Evolutionary conservation across 2,329 filamentous ascomycete species (phyloP), one percentile per base, ranked within the genome.

Genomic region (Samsoniella hepiali): DNA sequence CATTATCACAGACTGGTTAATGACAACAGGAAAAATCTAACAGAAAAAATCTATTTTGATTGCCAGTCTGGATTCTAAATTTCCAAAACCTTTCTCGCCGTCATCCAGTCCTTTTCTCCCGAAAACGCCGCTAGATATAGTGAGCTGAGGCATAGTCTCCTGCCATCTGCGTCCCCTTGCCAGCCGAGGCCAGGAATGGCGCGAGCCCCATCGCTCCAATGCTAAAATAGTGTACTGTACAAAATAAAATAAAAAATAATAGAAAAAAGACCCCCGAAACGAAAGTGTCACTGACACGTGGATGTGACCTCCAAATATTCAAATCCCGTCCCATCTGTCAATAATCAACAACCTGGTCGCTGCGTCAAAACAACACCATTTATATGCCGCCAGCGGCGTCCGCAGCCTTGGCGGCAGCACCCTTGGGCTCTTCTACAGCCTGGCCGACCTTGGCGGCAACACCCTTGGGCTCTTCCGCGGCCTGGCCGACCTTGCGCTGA

Each of bases 241-340:
- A 64, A 42, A 61, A 49, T 22, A 22, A 27, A 63, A 59, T 31
- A 29, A 44, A 60, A 22, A 60, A 45, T n/a, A 34, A 29, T 22
- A 51, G 32, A 60, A 38, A 54, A 38, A 61, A 42, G 31, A 54
- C n/a, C 32, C 60, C 3, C 49, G 34, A 29, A 47, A 40, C 7
- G 17, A 34, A 49, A 76, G 72, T 67, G 51, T 32, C 51, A 32
- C 51, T 42, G 27, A 32, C 40, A 56, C 42, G 44, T 57, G 40
- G 60, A 34, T 17, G 40, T 13, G 32, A 5, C 34, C 22, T 13
- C 42, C 40, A 22, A 50, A 56, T 13, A 49, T 57, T 40, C 51
- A 42, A 42, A 56, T 29, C 17, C 53, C n/a, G 17, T 31, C 34
- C 38, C 44, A 5, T 49, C 42, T 49, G 17, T 47, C 60, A 32